Evolutionary conservation across 164 flowering plant genomes (phyloP).

Genomic region (Sedum album): DNA sequence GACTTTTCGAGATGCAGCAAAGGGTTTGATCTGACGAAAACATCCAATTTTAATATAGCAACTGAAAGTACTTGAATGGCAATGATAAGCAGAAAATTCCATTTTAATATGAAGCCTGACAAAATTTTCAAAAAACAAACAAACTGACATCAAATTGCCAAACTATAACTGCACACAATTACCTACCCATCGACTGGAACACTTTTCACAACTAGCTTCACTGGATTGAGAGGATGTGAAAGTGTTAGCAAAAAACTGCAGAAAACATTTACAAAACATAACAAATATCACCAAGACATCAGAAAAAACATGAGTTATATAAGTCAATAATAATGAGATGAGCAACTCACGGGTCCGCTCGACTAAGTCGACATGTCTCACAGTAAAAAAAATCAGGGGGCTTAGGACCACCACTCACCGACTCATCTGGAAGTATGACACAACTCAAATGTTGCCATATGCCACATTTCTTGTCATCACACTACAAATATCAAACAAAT

Average conservation of each 20-base stretch:
- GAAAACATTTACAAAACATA: too few relatives aligned
- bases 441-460: conserved; percentile 86
- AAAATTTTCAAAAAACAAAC: too few relatives aligned
- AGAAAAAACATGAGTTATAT: neutral
- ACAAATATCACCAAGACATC: neutral
- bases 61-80: too few relatives aligned
- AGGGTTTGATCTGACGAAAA: conserved; percentile 54
- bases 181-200: conserved; percentile 81
- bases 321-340: neutral
- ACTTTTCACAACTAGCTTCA: conserved; percentile 54
- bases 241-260: conserved; percentile 72
- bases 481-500: conserved; percentile 40
- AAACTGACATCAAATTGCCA: neutral
- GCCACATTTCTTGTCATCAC: conserved; percentile 72
- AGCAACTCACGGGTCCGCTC: conserved; percentile 91
- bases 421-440: conserved; percentile 83
- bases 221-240: conserved; percentile 63
- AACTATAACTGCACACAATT: neutral
- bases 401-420: conserved; percentile 52
- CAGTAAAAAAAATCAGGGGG: conserved; percentile 65
- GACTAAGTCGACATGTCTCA: conserved; percentile 78
- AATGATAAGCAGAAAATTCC: too few relatives aligned
- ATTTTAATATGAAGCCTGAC: too few relatives aligned
- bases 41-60: neutral
- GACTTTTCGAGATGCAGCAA: conserved; percentile 66